Conservation (phyloP, 169 alveolate species). For the Eimeria maxima region DNA sequence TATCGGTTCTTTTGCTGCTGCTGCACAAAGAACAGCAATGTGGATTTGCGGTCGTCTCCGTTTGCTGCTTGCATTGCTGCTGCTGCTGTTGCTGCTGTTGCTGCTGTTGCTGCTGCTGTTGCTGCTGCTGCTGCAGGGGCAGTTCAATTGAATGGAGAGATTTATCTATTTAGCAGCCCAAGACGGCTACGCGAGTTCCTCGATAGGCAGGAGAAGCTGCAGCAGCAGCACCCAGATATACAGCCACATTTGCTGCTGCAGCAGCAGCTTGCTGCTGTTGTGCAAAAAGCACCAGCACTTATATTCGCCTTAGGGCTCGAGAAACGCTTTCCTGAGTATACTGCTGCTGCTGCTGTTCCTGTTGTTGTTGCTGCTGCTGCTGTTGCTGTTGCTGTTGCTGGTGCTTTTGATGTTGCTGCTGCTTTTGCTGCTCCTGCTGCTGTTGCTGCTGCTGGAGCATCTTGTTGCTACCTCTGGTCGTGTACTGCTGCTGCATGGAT, state of each 20-base stretch:
- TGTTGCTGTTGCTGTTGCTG: background rate
- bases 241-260: background rate
- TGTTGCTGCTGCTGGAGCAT: background rate
- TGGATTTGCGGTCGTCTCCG: no score
- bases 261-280: constrained; percentile 26
- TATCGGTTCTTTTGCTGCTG: no score
- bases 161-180: constrained; percentile 23
- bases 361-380: constrained; percentile 14
- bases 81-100: no score
- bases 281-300: background rate
- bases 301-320: background rate
- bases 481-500: background rate
- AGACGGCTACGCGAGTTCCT: constrained; percentile 18
- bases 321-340: constrained; percentile 22
- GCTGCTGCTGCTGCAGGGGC: no score
- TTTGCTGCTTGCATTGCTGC: no score
- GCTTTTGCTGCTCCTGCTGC: background rate
- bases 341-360: background rate
- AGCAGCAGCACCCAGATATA: constrained; percentile 15
- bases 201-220: constrained; percentile 12
- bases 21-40: no score
- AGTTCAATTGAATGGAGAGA: background rate
- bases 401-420: background rate
- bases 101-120: no score
- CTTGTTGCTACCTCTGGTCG: no score